Evolutionary conservation across 2,329 filamentous ascomycete genomes (phyloP).

Genomic region (Cyphellophora attinorum): DNA sequence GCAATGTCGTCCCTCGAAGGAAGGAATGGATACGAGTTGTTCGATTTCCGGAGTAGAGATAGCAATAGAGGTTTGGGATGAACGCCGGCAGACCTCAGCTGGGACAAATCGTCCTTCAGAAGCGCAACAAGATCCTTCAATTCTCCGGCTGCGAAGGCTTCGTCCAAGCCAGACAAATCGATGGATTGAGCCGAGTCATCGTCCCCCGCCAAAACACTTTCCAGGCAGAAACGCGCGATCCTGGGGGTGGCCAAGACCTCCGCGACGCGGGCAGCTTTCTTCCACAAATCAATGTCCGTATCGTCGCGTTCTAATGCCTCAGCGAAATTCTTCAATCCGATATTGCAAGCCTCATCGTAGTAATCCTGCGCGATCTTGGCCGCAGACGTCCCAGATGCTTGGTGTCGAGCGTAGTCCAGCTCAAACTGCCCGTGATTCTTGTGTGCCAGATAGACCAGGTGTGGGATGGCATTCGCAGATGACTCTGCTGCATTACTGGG

Average conservation of each 20-base stretch:
- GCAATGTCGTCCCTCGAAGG: constrained; percentile 22
- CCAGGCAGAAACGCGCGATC: constrained; percentile 51
- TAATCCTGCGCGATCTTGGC: constrained; percentile 6
- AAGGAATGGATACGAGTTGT: constrained; percentile 44
- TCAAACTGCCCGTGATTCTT: constrained; percentile 93
- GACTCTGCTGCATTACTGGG: constrained; percentile 59
- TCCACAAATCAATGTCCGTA: constrained; percentile 55
- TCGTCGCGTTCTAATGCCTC: constrained; percentile 57
- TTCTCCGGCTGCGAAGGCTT: constrained; percentile 43
- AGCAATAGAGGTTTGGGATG: constrained; percentile 43
- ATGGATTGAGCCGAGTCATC: constrained; percentile 44
- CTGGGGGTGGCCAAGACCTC: constrained; percentile 48
- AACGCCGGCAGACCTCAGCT: constrained; percentile 40
- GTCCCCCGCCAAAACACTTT: constrained; percentile 54
- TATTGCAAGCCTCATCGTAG: constrained; percentile 25
- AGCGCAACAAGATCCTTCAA: constrained; percentile 38
- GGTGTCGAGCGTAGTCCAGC: constrained; percentile 61
- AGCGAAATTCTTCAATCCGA: constrained; percentile 45
- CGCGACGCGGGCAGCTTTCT: constrained; percentile 49
- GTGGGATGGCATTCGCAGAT: constrained; percentile 69
- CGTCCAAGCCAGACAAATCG: constrained; percentile 49
- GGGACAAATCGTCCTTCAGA: constrained; percentile 47
- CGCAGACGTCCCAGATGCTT: constrained; percentile 19
- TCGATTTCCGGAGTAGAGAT: constrained; percentile 41
- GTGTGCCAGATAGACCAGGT: constrained; percentile 85